Conservation (phyloP, 2,329 filamentous ascomycete species). For the Sporothrix humicola region DNA sequence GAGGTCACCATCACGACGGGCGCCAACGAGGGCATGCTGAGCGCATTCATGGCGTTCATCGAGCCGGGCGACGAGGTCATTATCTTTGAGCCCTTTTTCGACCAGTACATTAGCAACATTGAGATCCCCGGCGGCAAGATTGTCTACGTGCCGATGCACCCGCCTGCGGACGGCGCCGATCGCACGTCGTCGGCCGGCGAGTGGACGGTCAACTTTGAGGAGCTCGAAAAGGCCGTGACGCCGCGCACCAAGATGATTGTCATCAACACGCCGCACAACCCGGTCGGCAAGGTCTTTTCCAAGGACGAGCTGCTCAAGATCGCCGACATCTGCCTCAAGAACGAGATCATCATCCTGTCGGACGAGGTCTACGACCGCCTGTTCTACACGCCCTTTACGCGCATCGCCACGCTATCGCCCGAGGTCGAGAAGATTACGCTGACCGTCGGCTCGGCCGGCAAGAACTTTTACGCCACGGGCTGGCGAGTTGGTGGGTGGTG, state of each 20-base stretch:
- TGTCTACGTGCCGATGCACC: conserved; percentile 92
- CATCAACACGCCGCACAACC: conserved; percentile 85
- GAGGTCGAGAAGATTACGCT: conserved; percentile 87
- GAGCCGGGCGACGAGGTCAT: conserved; percentile 96
- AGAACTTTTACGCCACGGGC: conserved; percentile 97
- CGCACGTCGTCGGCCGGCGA: conserved; percentile 84
- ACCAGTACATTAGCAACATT: conserved; percentile 99
- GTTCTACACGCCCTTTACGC: conserved; percentile 93
- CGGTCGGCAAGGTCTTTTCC: conserved; percentile 93
- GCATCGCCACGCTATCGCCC: conserved; percentile 87
- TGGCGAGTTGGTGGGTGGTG: conserved; percentile 75
- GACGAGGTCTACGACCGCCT: conserved; percentile 95
- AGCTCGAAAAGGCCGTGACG: conserved; percentile 81
- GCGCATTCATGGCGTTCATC: conserved; percentile 97
- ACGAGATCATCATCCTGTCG: conserved; percentile 91
- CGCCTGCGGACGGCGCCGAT: conserved; percentile 77
- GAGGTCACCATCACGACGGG: conserved; percentile 95
- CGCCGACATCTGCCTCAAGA: conserved; percentile 85
- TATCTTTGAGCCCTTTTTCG: conserved; percentile 97
- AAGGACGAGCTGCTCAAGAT: conserved; percentile 82
- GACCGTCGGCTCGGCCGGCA: conserved; percentile 93
- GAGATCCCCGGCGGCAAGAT: conserved; percentile 97
- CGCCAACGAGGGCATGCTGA: conserved; percentile 92
- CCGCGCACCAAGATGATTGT: conserved; percentile 96
- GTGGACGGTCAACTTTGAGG: conserved; percentile 85